These are phyloP conservation scores for Entomortierella lignicola DNA, from an alignment of 192 early-diverging fungal genomes.

Conservation along the genomic window DNA sequence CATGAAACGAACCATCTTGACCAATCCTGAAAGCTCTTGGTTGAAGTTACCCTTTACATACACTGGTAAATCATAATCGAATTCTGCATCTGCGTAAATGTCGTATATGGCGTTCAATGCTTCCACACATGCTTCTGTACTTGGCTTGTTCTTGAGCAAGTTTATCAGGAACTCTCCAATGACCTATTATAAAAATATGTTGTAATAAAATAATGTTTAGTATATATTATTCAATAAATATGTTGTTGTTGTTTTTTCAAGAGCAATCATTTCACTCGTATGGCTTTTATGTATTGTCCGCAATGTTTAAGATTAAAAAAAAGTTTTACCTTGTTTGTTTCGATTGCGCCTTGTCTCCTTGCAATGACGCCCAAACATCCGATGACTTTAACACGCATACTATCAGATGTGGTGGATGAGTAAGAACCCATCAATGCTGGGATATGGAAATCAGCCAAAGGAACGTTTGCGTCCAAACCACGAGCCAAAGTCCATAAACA, in stretches of 20 bases:
- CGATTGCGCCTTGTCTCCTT: conserved; percentile 72
- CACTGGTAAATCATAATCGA: conserved; percentile 87
- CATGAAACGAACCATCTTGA: conserved; percentile 62
- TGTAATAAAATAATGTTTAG: too few species aligned
- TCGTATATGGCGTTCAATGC: conserved; percentile 89
- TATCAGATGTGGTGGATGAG: conserved; percentile 52
- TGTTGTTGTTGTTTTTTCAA: too few species aligned
- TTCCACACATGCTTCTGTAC: conserved; percentile 69
- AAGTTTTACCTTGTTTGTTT: conserved; percentile 69
- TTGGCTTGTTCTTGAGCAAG: conserved; percentile 50
- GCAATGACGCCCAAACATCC: conserved; percentile 82
- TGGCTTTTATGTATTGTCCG: too few species aligned
- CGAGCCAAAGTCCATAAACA: conserved; percentile 85
- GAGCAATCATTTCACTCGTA: too few species aligned
- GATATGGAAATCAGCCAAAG: conserved; percentile 56
- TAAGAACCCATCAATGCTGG: conserved; percentile 59
- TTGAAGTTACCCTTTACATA: conserved; percentile 80
- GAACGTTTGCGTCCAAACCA: conserved; percentile 68
- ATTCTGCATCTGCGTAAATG: conserved; percentile 85
- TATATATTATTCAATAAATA: too few species aligned
- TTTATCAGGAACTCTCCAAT: conserved; percentile 78
- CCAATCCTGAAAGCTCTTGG: conserved; percentile 63
- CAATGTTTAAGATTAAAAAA: not conserved
- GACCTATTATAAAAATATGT: conserved; percentile 35
- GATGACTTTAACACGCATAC: conserved; percentile 74